These are phyloP conservation scores for Citrus reticulata DNA, from an alignment of 345 rosid genomes.

Conservation along the genomic window DNA sequence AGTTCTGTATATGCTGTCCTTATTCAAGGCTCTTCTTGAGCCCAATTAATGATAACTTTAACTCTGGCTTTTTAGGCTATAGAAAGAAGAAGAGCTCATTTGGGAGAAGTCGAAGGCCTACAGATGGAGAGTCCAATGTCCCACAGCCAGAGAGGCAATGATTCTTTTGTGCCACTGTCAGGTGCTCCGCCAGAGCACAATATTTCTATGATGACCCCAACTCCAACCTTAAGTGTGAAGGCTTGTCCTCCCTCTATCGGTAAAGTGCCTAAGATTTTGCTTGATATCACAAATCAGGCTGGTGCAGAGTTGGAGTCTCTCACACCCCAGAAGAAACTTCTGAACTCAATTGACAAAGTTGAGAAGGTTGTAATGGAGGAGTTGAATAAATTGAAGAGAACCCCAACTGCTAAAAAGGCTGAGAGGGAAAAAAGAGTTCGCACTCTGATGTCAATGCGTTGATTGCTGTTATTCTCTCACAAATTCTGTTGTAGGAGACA, in stretches of 20 bases:
- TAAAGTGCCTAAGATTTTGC: slow-evolving; percentile 53
- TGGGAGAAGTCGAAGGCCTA: slow-evolving; percentile 47
- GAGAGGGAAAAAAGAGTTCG: slow-evolving; percentile 61
- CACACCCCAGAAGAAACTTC: slow-evolving; percentile 89
- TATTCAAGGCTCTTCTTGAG: slow-evolving; percentile 5
- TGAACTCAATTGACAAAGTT: slow-evolving; percentile 75
- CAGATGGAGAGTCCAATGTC: slow-evolving; percentile 35
- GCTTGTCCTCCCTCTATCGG: slow-evolving; percentile 42
- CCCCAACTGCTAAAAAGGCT: slow-evolving; percentile 59
- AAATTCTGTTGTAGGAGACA: slow-evolving; percentile 1
- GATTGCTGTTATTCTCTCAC: slow-evolving; percentile 4
- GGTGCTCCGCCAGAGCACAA: slow-evolving; percentile 39
- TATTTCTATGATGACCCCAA: slow-evolving; percentile 37
- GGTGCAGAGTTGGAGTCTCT: slow-evolving; percentile 46
- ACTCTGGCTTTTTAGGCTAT: slow-evolving; percentile 44
- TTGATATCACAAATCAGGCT: slow-evolving; percentile 40
- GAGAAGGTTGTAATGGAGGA: slow-evolving; percentile 76
- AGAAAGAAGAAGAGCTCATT: slow-evolving; percentile 65
- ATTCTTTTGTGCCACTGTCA: slow-evolving; percentile 28
- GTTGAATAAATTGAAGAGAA: slow-evolving; percentile 58
- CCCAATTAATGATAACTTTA: neutral
- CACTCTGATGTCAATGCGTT: slow-evolving; percentile 77
- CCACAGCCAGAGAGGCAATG: slow-evolving; percentile 26
- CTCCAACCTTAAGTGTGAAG: slow-evolving; percentile 34
- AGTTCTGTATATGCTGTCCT: neutral